A percentile compares a stretch with the other conserved stretches of the same genome.
Conservation (phyloP, 164 flowering plant genomes). For the Magnolia changhungtana region DNA sequence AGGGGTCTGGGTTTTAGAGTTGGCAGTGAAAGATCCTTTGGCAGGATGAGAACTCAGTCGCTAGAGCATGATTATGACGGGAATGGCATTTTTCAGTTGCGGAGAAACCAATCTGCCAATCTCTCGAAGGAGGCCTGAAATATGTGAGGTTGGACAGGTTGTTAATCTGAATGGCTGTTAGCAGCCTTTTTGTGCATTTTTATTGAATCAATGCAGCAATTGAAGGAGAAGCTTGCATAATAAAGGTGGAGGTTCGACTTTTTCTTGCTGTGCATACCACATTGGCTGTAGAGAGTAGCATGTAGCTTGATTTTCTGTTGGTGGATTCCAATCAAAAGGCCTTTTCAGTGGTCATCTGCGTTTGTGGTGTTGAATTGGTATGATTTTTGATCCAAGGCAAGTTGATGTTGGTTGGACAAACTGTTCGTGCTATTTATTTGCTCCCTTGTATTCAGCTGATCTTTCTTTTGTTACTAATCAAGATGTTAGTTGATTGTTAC, state of each 20-base stretch:
- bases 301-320: constrained; percentile 17
- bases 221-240: constrained; percentile 11
- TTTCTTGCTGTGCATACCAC: constrained; percentile 17
- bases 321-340: constrained; percentile 10
- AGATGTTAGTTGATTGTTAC: constrained; percentile 1
- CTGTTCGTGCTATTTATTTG: not conserved
- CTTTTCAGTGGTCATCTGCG: constrained; percentile 11
- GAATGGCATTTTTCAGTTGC: constrained; percentile 12
- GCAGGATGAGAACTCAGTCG: constrained; percentile 23
- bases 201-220: not conserved
- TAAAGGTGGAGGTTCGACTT: constrained; percentile 10
- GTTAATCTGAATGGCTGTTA: not conserved
- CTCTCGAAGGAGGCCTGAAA: too few species aligned
- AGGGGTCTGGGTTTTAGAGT: constrained; percentile 30
- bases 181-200: not conserved
- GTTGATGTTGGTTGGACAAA: not conserved
- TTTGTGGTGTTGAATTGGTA: constrained; percentile 14
- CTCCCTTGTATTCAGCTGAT: not conserved
- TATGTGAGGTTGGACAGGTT: not conserved
- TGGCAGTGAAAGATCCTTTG: constrained; percentile 33
- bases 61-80: constrained; percentile 10
- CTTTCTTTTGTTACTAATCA: constrained; percentile 3
- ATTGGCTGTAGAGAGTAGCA: constrained; percentile 16
- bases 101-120: constrained; percentile 24
- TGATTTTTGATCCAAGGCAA: constrained; percentile 15